These are phyloP conservation scores for Trifolium dubium DNA, from an alignment of 306 rosid species.

Conservation along the genomic window DNA sequence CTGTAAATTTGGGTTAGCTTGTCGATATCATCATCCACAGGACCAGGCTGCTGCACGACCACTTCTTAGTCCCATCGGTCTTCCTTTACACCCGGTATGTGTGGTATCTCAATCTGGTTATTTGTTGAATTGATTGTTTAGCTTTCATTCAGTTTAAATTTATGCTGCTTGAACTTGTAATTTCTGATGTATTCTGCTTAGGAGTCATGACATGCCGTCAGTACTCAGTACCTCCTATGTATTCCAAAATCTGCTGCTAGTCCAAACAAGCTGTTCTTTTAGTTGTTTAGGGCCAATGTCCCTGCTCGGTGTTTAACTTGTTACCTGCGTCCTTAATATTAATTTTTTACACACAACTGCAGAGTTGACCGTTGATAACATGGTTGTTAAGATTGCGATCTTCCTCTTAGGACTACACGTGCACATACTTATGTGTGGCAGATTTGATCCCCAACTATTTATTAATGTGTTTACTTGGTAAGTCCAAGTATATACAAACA, in stretches of 20 bases:
- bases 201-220: background rate
- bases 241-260: slow-evolving; percentile 3
- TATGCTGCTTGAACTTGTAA: background rate
- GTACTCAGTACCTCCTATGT: background rate
- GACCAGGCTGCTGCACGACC: slow-evolving; percentile 57
- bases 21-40: slow-evolving; percentile 86
- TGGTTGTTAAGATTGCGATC: background rate
- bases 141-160: background rate
- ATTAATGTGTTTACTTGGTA: background rate
- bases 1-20: slow-evolving; percentile 79
- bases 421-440: background rate
- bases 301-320: background rate
- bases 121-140: slow-evolving; percentile 4
- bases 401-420: background rate
- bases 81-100: slow-evolving; percentile 84
- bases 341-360: background rate
- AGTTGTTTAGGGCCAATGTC: slow-evolving; percentile 2
- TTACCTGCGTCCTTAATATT: background rate
- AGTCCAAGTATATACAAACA: background rate
- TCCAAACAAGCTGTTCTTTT: slow-evolving; percentile 26
- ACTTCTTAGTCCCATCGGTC: slow-evolving; percentile 75
- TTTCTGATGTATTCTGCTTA: slow-evolving; percentile 25
- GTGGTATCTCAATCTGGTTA: slow-evolving; percentile 5
- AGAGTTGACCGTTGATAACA: slow-evolving; percentile 16
- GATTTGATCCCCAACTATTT: background rate